phyloP scores from a whole-genome alignment of 176 grass and related monocot species.

The Zizania latifolia region DNA sequence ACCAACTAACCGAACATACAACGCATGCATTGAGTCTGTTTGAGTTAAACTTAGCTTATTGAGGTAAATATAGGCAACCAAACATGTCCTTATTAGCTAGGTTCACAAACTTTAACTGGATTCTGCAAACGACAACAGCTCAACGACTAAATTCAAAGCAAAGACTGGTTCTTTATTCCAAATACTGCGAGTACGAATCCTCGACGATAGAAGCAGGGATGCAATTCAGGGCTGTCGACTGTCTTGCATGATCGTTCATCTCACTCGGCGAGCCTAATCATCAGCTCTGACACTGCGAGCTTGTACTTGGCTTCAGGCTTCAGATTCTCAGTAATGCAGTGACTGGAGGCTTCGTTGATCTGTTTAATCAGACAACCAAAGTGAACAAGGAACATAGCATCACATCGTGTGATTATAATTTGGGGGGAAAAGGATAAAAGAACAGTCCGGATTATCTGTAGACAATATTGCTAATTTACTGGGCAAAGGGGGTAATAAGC shows the following conservation, averaged over 20 bases:
- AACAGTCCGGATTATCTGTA: too few relatives aligned
- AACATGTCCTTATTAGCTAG: not conserved
- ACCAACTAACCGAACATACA: too few relatives aligned
- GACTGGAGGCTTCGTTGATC: not conserved
- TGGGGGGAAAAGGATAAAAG: too few relatives aligned
- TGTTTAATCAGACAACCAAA: not conserved
- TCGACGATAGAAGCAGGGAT: too few relatives aligned
- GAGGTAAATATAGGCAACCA: too few relatives aligned
- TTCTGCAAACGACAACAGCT: not conserved
- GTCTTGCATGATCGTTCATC: not conserved
- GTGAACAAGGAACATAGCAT: not conserved
- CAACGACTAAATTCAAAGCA: not conserved
- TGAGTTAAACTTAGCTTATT: too few relatives aligned
- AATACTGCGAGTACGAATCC: too few relatives aligned
- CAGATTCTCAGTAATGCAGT: not conserved
- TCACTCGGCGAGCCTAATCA: not conserved
- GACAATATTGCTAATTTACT: too few relatives aligned
- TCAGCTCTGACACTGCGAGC: conserved; percentile 1
- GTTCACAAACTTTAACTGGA: not conserved
- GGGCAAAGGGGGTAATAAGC: too few relatives aligned
- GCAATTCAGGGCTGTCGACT: not conserved
- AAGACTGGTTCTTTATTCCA: not conserved
- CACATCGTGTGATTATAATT: not conserved
- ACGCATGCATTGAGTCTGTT: too few relatives aligned
- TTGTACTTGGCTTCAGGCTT: conserved; percentile 17